Percentiles rank a stretch among this genome's conserved stretches.
Conservation (phyloP, 768 basidiomycete genomes). For the Hygrocybe punicea region DNA sequence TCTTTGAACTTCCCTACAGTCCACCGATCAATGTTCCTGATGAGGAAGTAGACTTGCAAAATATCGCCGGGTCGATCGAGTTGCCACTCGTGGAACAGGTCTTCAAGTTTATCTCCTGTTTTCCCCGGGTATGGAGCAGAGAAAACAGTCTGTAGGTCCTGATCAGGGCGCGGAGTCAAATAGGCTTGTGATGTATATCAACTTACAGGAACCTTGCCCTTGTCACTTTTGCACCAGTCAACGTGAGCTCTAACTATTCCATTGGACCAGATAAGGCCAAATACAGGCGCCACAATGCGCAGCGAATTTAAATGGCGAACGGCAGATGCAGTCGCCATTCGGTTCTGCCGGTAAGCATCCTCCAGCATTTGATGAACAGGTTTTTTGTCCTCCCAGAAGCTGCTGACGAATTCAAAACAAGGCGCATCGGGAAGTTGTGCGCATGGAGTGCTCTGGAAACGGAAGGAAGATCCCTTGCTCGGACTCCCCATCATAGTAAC, state of each 20-base stretch:
- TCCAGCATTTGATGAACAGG: slow-evolving; percentile 46
- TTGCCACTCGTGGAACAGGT: slow-evolving; percentile 49
- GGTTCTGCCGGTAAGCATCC: slow-evolving; percentile 56
- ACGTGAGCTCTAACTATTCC: slow-evolving; percentile 52
- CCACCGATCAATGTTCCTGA: slow-evolving; percentile 54
- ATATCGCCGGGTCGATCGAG: slow-evolving; percentile 45
- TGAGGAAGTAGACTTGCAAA: slow-evolving; percentile 47
- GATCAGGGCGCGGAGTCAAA: not conserved
- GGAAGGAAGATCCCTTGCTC: slow-evolving; percentile 46
- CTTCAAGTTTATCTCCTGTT: slow-evolving; percentile 16
- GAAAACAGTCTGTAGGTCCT: slow-evolving; percentile 38
- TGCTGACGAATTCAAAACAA: slow-evolving; percentile 52
- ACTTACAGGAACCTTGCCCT: slow-evolving; percentile 37
- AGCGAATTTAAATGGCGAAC: slow-evolving; percentile 51
- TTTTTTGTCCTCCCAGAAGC: slow-evolving; percentile 62
- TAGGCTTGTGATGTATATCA: not conserved
- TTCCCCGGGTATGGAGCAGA: slow-evolving; percentile 46
- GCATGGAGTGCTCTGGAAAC: slow-evolving; percentile 50
- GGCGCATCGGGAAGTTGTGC: slow-evolving; percentile 44
- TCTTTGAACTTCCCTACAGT: slow-evolving; percentile 43
- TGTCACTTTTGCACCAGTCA: slow-evolving; percentile 46
- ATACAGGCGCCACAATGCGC: slow-evolving; percentile 43
- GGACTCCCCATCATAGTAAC: slow-evolving; percentile 36
- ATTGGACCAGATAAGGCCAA: slow-evolving; percentile 54
- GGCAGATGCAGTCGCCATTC: slow-evolving; percentile 51